A percentile compares a stretch with the other conserved stretches of the same genome.
phyloP scores from a whole-genome alignment of 139 green algal genomes.

The Zygnema cylindricum region DNA sequence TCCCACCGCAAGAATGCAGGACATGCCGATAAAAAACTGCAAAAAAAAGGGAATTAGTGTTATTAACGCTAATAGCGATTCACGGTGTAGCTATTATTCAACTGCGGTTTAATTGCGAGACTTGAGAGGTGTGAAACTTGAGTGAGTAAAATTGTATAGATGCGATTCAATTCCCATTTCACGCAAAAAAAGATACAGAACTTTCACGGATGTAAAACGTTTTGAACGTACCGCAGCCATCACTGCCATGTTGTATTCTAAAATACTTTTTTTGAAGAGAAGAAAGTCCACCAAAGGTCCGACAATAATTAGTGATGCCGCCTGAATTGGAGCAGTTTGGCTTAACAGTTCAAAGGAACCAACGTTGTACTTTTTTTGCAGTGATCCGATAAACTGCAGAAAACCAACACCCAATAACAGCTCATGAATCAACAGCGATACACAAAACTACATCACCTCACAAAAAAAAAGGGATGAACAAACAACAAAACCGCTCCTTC shows the following conservation, averaged over 20 bases:
- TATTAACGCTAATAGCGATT: too few species aligned
- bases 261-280: constrained; percentile 6
- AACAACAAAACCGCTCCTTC: not conserved
- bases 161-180: not conserved
- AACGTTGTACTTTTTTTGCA: constrained; percentile 84
- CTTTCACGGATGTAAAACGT: not conserved
- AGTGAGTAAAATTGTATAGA: not conserved
- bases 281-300: constrained; percentile 52
- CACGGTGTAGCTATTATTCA: too few species aligned
- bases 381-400: constrained; percentile 76
- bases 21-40: constrained; percentile 68
- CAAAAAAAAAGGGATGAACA: not conserved
- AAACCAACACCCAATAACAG: too few species aligned
- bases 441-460: not conserved
- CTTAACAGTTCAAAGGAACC: constrained; percentile 83
- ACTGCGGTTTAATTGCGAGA: too few species aligned
- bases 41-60: too few species aligned
- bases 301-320: constrained; percentile 28
- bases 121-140: not conserved
- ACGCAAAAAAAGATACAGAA: not conserved
- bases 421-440: not conserved
- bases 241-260: constrained; percentile 31
- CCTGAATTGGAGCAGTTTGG: constrained; percentile 53
- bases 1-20: constrained; percentile 75
- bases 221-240: constrained; percentile 4